phyloP scores from a whole-genome alignment of 1,284 basidiomycete genomes.

The Phylloporus sp. region DNA sequence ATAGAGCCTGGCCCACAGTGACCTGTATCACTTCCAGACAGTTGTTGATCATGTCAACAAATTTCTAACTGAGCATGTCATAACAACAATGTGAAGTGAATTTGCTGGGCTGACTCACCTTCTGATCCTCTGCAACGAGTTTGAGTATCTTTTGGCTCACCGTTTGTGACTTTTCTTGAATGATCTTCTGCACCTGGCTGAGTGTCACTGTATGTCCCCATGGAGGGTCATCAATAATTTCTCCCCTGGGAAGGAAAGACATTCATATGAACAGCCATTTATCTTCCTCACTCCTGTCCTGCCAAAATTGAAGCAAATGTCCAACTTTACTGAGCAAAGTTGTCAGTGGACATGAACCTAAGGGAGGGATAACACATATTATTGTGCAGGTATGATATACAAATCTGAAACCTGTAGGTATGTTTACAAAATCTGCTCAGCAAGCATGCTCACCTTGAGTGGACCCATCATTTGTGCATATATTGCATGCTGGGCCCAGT shows the following conservation, averaged over 20 bases:
- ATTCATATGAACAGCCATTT: slow-evolving; percentile 15
- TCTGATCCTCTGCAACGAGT: slow-evolving; percentile 20
- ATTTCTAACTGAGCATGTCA: slow-evolving; percentile 10
- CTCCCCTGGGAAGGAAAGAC: not conserved
- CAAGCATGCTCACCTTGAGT: slow-evolving; percentile 29
- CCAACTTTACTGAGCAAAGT: slow-evolving; percentile 17
- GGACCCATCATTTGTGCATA: slow-evolving; percentile 28
- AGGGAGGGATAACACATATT: slow-evolving; percentile 7
- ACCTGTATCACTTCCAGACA: slow-evolving; percentile 16
- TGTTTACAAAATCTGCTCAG: slow-evolving; percentile 22
- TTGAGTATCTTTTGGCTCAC: slow-evolving; percentile 21
- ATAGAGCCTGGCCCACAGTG: slow-evolving; percentile 15
- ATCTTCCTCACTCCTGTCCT: slow-evolving; percentile 24
- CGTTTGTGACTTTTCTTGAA: slow-evolving; percentile 23
- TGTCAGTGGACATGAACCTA: not conserved
- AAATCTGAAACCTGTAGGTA: slow-evolving; percentile 24
- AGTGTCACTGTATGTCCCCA: slow-evolving; percentile 12
- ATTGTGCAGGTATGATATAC: slow-evolving; percentile 29
- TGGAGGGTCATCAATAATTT: not conserved
- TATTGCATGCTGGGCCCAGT: slow-evolving; percentile 26
- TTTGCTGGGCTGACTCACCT: slow-evolving; percentile 1
- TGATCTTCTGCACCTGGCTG: slow-evolving; percentile 12
- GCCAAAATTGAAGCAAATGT: slow-evolving; percentile 23
- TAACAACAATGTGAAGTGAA: not conserved
- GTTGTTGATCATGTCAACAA: slow-evolving; percentile 11